Percentiles rank a stretch among this genome's conserved stretches.
phyloP scores from a whole-genome alignment of 169 alveolate genomes.

The Cryptosporidium parvum region DNA sequence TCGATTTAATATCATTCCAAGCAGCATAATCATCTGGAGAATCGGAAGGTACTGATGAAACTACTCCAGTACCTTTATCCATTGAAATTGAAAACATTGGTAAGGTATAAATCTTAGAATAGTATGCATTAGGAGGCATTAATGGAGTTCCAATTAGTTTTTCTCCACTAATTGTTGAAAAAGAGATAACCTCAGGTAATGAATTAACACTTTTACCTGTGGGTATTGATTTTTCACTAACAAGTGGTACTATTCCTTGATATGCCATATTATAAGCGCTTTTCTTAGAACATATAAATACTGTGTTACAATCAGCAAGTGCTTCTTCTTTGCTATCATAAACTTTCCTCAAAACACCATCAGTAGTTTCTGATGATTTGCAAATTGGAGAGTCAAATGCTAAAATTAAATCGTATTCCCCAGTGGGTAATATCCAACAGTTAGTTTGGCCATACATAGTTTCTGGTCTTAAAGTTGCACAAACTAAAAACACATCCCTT shows the following conservation, averaged over 20 bases:
- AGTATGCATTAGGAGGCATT: conserved; percentile 92
- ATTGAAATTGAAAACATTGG: conserved; percentile 98
- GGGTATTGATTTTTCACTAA: neutral
- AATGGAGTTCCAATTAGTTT: conserved; percentile 94
- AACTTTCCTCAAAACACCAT: conserved; percentile 68
- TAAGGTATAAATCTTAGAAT: conserved; percentile 92
- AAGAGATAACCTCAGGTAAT: conserved; percentile 42
- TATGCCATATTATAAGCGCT: conserved; percentile 93
- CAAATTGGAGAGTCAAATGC: conserved; percentile 80
- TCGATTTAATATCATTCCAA: conserved; percentile 90
- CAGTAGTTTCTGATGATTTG: conserved; percentile 43
- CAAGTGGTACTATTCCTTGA: conserved; percentile 88
- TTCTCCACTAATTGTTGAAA: conserved; percentile 84
- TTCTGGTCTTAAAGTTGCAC: conserved; percentile 99
- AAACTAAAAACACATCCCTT: conserved; percentile 90
- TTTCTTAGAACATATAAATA: conserved; percentile 84
- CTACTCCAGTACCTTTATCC: conserved; percentile 98
- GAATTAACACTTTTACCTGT: neutral
- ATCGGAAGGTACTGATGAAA: conserved; percentile 99
- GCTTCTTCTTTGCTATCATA: conserved; percentile 77
- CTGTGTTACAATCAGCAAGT: conserved; percentile 39
- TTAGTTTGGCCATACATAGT: conserved; percentile 99
- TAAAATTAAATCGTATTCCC: conserved; percentile 86
- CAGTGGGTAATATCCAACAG: conserved; percentile 96
- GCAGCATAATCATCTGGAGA: conserved; percentile 99